phyloP scores from a whole-genome alignment of 116 monocot genomes.

The Dioscorea cayenensis region DNA sequence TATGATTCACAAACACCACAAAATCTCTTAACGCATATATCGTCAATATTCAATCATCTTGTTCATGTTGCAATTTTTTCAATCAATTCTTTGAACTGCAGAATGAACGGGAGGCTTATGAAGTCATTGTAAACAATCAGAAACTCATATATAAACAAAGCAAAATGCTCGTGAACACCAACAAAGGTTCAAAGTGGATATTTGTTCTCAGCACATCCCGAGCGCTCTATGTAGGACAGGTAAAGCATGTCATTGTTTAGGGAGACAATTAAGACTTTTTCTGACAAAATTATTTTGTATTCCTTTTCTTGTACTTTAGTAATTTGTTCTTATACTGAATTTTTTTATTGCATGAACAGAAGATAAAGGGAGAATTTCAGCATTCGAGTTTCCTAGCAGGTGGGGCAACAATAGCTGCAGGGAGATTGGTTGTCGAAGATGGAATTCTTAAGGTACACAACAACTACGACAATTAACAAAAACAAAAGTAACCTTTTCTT shows the following conservation, averaged over 20 bases:
- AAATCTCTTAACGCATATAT: neutral
- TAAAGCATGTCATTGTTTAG: conserved; percentile 1
- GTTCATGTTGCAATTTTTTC: no score
- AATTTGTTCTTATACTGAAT: neutral
- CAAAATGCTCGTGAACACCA: conserved; percentile 35
- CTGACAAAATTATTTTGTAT: neutral
- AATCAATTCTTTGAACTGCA: conserved; percentile 17
- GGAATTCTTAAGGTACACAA: conserved; percentile 50
- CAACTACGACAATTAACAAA: no score
- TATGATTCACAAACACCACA: conserved; percentile 13
- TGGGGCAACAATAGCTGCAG: conserved; percentile 67
- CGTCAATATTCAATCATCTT: neutral
- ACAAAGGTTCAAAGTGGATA: conserved; percentile 67
- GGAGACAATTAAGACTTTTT: neutral
- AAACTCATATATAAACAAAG: conserved; percentile 52
- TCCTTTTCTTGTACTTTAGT: neutral
- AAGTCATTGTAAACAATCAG: conserved; percentile 57
- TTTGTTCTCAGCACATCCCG: conserved; percentile 74
- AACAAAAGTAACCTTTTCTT: no score
- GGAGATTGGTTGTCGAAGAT: conserved; percentile 59
- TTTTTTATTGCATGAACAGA: conserved; percentile 36
- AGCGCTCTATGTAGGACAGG: conserved; percentile 67
- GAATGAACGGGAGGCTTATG: conserved; percentile 71
- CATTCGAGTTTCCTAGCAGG: conserved; percentile 90
- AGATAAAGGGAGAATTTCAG: conserved; percentile 81